Evolutionary conservation across 1,284 basidiomycete species (phyloP).

Genomic region (Anthracocystis setariae): DNA sequence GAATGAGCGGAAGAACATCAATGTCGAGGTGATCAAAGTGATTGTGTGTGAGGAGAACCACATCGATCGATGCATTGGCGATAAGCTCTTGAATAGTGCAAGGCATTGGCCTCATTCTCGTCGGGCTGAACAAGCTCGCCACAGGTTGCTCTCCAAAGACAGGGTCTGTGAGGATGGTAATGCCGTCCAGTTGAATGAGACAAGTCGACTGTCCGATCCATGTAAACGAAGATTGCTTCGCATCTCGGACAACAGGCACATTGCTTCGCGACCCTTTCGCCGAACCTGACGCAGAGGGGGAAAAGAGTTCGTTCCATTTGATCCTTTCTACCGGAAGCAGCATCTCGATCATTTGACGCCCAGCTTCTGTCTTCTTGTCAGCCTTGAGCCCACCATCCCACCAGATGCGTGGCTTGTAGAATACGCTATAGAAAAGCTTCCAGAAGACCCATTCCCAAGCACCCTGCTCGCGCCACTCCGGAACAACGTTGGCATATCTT

Average conservation of each 20-base stretch:
- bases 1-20: slow-evolving; percentile 49
- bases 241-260: slow-evolving; percentile 1
- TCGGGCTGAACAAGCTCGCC: slow-evolving; percentile 68
- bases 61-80: slow-evolving; percentile 66
- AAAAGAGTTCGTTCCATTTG: slow-evolving; percentile 45
- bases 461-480: slow-evolving; percentile 72
- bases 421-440: slow-evolving; percentile 48
- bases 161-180: slow-evolving; percentile 71
- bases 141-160: slow-evolving; percentile 70
- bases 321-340: slow-evolving; percentile 50
- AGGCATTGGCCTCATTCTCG: slow-evolving; percentile 69
- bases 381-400: slow-evolving; percentile 63
- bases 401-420: slow-evolving; percentile 54
- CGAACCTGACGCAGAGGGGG: background rate
- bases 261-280: background rate
- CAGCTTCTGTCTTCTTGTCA: slow-evolving; percentile 40
- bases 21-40: slow-evolving; percentile 64
- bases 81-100: slow-evolving; percentile 68
- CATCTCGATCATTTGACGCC: slow-evolving; percentile 37
- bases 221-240: slow-evolving; percentile 44
- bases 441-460: slow-evolving; percentile 63
- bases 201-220: slow-evolving; percentile 63
- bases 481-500: slow-evolving; percentile 69
- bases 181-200: slow-evolving; percentile 70
- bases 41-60: slow-evolving; percentile 70